These are phyloP conservation scores for Datura wrightii DNA, from an alignment of 257 asterid species.

Conservation along the genomic window DNA sequence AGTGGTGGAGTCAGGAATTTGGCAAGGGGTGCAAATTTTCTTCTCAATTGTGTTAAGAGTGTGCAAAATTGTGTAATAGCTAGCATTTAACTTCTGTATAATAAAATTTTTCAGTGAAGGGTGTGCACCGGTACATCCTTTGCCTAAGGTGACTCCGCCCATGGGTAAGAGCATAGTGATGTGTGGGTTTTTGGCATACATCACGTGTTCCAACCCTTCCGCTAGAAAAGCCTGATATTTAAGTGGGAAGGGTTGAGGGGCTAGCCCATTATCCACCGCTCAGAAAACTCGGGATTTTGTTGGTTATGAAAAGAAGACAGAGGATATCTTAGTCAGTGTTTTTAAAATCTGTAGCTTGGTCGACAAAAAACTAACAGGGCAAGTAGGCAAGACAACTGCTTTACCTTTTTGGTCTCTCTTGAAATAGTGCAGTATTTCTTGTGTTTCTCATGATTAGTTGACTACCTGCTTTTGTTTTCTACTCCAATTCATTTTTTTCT, in stretches of 20 bases:
- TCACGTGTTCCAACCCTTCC: background rate
- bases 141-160: too few species aligned
- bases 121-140: too few species aligned
- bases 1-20: too few species aligned
- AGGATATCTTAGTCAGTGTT: background rate
- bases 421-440: background rate
- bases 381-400: background rate
- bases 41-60: too few species aligned
- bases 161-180: background rate
- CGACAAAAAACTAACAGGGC: background rate
- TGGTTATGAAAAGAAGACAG: background rate
- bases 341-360: background rate
- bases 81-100: too few species aligned
- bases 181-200: background rate
- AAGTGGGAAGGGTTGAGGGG: background rate
- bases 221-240: background rate
- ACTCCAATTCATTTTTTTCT: background rate
- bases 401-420: background rate
- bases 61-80: too few species aligned
- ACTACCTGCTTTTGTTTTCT: background rate
- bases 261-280: background rate
- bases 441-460: conserved; percentile 1
- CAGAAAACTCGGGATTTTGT: background rate
- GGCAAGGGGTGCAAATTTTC: too few species aligned
- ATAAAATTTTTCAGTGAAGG: too few species aligned